A percentile compares a stretch with the other conserved stretches of the same genome.
Conservation (phyloP, 345 rosid species). For the Salix udensis region DNA sequence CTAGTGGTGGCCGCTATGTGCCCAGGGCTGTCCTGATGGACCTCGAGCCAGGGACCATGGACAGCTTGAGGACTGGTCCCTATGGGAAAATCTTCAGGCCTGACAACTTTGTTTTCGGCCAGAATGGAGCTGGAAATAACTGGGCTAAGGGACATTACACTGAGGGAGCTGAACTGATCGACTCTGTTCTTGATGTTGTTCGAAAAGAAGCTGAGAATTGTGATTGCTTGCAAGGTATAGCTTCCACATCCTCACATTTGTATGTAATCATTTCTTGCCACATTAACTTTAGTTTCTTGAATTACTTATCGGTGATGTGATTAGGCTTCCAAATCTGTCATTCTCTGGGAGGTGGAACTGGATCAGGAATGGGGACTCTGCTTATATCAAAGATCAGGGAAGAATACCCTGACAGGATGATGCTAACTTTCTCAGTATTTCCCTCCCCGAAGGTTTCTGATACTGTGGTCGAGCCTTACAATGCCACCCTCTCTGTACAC, state of each 20-base stretch:
- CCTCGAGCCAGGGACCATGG: slow-evolving; percentile 65
- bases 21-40: slow-evolving; percentile 58
- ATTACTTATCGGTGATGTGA: not conserved
- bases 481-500: slow-evolving; percentile 59
- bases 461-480: slow-evolving; percentile 61
- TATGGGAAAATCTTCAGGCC: slow-evolving; percentile 59
- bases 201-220: slow-evolving; percentile 63
- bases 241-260: not conserved
- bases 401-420: slow-evolving; percentile 59
- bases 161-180: slow-evolving; percentile 60
- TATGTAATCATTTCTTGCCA: not conserved
- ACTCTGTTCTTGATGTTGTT: slow-evolving; percentile 54
- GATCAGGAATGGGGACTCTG: slow-evolving; percentile 61
- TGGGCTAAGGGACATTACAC: slow-evolving; percentile 70
- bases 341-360: slow-evolving; percentile 62
- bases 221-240: slow-evolving; percentile 55
- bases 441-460: slow-evolving; percentile 64
- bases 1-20: slow-evolving; percentile 51
- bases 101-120: slow-evolving; percentile 61
- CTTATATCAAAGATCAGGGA: slow-evolving; percentile 60
- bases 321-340: slow-evolving; percentile 59
- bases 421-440: slow-evolving; percentile 58
- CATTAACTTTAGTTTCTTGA: not conserved
- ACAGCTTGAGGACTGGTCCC: slow-evolving; percentile 48
- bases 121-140: slow-evolving; percentile 60